phyloP scores from a whole-genome alignment of 768 basidiomycete species.

The Mycena sanguinolenta region DNA sequence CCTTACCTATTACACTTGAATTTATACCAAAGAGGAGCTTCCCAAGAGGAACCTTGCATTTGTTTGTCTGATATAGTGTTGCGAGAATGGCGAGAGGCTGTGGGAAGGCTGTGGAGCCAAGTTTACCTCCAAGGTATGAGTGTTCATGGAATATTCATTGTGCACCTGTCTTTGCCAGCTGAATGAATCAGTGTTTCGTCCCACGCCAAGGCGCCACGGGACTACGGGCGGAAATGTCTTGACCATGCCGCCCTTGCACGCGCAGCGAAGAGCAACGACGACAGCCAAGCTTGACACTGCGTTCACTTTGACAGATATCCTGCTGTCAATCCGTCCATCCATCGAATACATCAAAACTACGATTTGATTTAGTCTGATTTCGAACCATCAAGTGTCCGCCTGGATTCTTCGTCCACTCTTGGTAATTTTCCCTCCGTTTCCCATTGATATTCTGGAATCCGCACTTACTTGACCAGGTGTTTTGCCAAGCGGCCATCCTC shows the following conservation, averaged over 20 bases:
- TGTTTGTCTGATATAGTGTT: too few relatives aligned
- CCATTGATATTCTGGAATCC: background rate
- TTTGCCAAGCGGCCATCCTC: background rate
- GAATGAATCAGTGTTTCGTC: too few relatives aligned
- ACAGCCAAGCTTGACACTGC: background rate
- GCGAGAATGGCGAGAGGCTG: too few relatives aligned
- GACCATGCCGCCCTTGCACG: background rate
- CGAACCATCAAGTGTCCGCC: background rate
- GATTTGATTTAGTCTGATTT: background rate
- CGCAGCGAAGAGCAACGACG: background rate
- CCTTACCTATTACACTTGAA: too few relatives aligned
- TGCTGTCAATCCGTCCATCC: constrained; percentile 9
- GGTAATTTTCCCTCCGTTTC: background rate
- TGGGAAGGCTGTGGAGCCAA: too few relatives aligned
- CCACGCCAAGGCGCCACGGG: background rate
- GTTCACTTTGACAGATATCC: background rate
- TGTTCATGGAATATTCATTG: too few relatives aligned
- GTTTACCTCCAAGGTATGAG: too few relatives aligned
- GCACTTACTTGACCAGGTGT: background rate
- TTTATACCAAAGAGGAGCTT: too few relatives aligned
- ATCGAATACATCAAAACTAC: background rate
- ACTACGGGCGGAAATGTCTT: background rate
- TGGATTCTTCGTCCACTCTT: background rate
- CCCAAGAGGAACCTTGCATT: too few relatives aligned
- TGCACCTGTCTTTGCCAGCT: too few relatives aligned